Evolutionary conservation across 1,284 basidiomycete species (phyloP), one percentile per base, ranked within the genome.

Genomic region (Cutaneotrichosporon mucoides): DNA sequence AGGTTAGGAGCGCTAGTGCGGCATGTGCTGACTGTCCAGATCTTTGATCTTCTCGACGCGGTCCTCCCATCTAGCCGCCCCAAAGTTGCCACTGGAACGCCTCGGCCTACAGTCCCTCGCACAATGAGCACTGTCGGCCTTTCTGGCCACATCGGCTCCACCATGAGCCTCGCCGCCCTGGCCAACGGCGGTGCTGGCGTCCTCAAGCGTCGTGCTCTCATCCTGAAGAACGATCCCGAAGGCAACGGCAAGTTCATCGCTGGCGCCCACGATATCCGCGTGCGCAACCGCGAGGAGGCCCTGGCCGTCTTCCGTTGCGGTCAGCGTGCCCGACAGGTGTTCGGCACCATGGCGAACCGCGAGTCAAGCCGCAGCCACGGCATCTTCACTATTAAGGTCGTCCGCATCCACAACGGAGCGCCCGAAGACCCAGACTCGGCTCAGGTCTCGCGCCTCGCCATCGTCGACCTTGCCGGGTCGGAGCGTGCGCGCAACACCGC

Each of bases 401-500:
- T 97, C 56, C 85, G 88, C 63, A 86, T 92, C 12, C 91, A 95
- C 69, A 86, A 88, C 58, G 90, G 88, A 34, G 89, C 76, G 66
- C 83, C 82, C 65, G 82, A 88, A 85, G 88, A 92, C 68, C 85
- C 87, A 2, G 84, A 84, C 42, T 85, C 87, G 2, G 83, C 90
- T 33, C 88, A 88, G 73, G 86, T 89, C 38, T 89, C 92, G 1
- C 85, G 93, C 38, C 81, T 98, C 54, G 92, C 92, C 2, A 84
- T 99, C 35, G 94, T 99, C 48, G 96, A 99, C 73, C 84, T 99
- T 4, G 96, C 96, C 12, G 96, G 96, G 1, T 95, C 92, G 1
- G 96, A 99, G 78, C 84, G 96, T 41, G 90, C 88, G 7, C 89
- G 91, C 67, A 90, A 98, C 73, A 96, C 96, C 0, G 89, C 90